Percentiles rank a stretch among this genome's conserved stretches.
Evolutionary conservation across 2,329 filamentous ascomycete genomes (phyloP).

Genomic region (Zymoseptoria pseudotritici): DNA sequence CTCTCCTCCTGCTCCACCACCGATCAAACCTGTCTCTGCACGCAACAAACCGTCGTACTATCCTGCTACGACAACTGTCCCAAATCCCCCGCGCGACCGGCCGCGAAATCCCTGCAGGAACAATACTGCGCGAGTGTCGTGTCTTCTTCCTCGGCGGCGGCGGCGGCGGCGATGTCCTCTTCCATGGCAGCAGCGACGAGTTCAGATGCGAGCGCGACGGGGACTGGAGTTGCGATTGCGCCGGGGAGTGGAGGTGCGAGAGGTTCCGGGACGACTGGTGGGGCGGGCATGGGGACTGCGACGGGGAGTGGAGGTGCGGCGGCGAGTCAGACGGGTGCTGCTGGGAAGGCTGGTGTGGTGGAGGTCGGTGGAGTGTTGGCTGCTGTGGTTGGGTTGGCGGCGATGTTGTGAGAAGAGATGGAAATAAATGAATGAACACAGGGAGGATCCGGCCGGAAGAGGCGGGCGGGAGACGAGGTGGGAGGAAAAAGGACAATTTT

Average conservation of each 20-base stretch:
- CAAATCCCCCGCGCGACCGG: conserved; percentile 32
- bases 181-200: conserved; percentile 41
- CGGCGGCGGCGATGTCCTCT: not conserved
- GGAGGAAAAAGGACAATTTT: not conserved
- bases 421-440: no score
- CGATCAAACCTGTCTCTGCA: conserved; percentile 53
- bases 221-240: not conserved
- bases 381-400: conserved; percentile 13
- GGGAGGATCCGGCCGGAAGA: no score
- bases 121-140: conserved; percentile 31
- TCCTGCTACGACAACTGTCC: conserved; percentile 60
- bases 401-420: conserved; percentile 5
- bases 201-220: conserved; percentile 27
- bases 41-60: conserved; percentile 39
- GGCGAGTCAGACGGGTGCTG: conserved; percentile 2
- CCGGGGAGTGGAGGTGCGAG: not conserved
- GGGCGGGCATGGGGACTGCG: conserved; percentile 1
- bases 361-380: conserved; percentile 13
- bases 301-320: conserved; percentile 4
- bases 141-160: conserved; percentile 11
- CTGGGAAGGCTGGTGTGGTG: conserved; percentile 6
- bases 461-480: no score
- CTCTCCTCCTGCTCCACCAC: conserved; percentile 39
- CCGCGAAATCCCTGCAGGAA: conserved; percentile 28
- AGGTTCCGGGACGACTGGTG: not conserved